Evolutionary conservation across 1,139 yeast species (phyloP).

Genomic region (Geotrichum candidum): DNA sequence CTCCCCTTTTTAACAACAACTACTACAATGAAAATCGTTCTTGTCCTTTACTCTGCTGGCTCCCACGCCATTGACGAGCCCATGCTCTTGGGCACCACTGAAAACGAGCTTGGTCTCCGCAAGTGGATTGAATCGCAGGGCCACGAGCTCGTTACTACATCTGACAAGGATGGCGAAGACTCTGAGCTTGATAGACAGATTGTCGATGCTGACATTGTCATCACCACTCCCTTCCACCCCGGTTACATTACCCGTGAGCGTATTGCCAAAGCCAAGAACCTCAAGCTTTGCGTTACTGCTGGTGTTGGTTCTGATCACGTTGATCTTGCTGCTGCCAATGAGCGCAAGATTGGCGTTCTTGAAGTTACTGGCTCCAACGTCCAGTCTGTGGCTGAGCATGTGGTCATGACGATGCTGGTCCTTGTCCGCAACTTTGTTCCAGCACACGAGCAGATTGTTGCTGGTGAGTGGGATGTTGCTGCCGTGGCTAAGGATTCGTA

Average conservation of each 20-base stretch:
- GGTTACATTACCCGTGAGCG: constrained; percentile 66
- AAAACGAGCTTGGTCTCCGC: constrained; percentile 70
- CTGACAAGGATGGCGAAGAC: constrained; percentile 61
- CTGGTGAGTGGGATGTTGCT: constrained; percentile 72
- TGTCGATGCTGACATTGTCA: constrained; percentile 66
- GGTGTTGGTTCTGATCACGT: constrained; percentile 85
- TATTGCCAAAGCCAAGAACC: constrained; percentile 63
- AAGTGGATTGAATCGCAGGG: constrained; percentile 60
- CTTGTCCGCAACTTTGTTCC: constrained; percentile 75
- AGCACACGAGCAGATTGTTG: constrained; percentile 61
- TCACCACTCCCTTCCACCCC: constrained; percentile 82
- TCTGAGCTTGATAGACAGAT: constrained; percentile 59
- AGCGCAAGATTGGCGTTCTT: constrained; percentile 54
- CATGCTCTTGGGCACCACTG: constrained; percentile 61
- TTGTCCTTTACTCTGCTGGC: constrained; percentile 34
- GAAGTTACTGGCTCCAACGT: constrained; percentile 85
- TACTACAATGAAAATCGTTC: constrained; percentile 27
- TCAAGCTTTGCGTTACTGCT: constrained; percentile 69
- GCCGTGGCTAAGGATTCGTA: constrained; percentile 67
- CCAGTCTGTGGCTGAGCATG: constrained; percentile 77
- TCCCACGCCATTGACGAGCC: constrained; percentile 55
- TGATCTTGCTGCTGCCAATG: constrained; percentile 68
- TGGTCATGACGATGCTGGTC: constrained; percentile 63
- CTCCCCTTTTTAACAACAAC: not conserved
- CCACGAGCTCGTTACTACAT: constrained; percentile 60